phyloP scores from a whole-genome alignment of 176 grass and related monocot genomes.

The Urochloa ruziziensis region DNA sequence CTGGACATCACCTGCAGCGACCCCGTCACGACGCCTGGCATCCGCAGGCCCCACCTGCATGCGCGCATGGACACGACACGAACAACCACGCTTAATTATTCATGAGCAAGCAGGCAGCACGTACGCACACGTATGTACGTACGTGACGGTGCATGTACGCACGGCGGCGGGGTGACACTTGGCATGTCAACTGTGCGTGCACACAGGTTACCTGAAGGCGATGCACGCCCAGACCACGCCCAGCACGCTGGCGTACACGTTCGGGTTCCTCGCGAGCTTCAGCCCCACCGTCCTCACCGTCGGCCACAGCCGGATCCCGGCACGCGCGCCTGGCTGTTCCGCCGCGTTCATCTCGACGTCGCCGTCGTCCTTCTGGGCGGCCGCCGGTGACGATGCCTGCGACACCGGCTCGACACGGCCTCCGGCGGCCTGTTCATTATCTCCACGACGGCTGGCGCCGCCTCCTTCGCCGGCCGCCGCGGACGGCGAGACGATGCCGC shows the following conservation, averaged over 20 bases:
- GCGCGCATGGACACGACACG: neutral
- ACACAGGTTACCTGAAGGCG: slow-evolving; percentile 39
- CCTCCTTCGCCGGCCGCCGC: no score
- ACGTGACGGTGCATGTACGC: no score
- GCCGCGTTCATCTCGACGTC: slow-evolving; percentile 27
- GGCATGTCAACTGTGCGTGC: neutral
- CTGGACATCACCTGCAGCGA: slow-evolving; percentile 78
- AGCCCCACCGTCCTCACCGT: slow-evolving; percentile 48
- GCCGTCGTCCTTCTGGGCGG: no score
- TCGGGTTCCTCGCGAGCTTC: slow-evolving; percentile 72
- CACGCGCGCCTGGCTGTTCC: neutral
- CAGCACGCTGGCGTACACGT: slow-evolving; percentile 68
- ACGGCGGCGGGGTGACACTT: no score
- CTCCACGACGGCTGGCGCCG: no score
- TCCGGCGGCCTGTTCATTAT: no score
- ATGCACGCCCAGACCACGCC: slow-evolving; percentile 69
- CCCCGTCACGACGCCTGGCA: slow-evolving; percentile 64
- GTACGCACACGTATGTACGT: no score
- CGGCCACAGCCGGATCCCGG: slow-evolving; percentile 17
- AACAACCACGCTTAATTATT: neutral
- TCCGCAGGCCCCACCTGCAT: slow-evolving; percentile 60
- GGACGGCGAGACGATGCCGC: no score
- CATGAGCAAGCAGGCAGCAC: no score
- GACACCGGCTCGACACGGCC: neutral
- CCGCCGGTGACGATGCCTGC: no score